Base-by-base conservation (phyloP, 768 basidiomycete species). In the Dacryopinax primogenitus region DNA sequence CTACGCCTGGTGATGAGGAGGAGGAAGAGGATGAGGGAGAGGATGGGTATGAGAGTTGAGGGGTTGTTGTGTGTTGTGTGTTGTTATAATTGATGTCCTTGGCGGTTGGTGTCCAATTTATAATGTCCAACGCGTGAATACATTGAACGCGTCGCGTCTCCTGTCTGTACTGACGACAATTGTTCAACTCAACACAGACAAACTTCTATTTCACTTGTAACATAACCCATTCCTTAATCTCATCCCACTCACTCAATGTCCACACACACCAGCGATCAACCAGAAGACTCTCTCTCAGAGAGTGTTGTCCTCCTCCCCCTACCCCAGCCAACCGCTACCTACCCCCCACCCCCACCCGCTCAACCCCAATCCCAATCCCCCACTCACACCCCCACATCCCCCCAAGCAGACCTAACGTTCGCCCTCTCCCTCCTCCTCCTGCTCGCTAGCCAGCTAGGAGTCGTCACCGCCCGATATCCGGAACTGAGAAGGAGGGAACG, bases 1-100 rank as follows among this genome's bases (percentile, higher is more conserved):
- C 92, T 61, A 89, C 91, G 70, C 87, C 90, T 67, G 79, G 83
- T 9, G 83, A 82, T 65, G 82, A 82, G 64, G 76, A 73, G 18
- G 70, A 75, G 45, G 68, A 83, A 65, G 82, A 82, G 65, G 76
- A 73, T 18, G 70, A 74, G 44, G 68, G 66, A 35, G 78, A 77
- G 58, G 76, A 72, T 34, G 80, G 51, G 51, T 26, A 58, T 58
- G 51, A 58, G 51, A 32, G 30, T 30, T 26, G 32, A 30, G 51
- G 51, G 26, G n/a, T n/a, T n/a, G n/a, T n/a, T n/a, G n/a, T n/a
- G n/a, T n/a, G n/a, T n/a, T n/a, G n/a, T n/a, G n/a, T n/a, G n/a
- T n/a, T n/a, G n/a, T n/a, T n/a, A n/a, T n/a, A n/a, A n/a, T n/a
- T n/a, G n/a, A n/a, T n/a, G n/a, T n/a, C n/a, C n/a, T n/a, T n/a